These are phyloP conservation scores for Xeromyces bisporus DNA, from an alignment of 495 filamentous ascomycete genomes.

Conservation along the genomic window DNA sequence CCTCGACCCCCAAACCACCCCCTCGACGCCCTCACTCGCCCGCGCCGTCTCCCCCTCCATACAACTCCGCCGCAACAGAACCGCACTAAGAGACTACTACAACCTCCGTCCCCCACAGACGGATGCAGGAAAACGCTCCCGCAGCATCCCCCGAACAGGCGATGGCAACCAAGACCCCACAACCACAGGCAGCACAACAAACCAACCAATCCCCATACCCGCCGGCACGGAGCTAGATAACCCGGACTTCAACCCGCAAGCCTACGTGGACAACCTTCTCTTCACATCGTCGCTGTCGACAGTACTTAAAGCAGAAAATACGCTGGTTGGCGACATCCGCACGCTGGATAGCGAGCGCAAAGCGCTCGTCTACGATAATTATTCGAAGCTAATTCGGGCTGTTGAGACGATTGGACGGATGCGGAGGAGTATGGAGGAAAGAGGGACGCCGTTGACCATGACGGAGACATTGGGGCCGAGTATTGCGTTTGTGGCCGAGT, in stretches of 20 bases:
- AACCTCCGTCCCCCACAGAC: constrained; percentile 48
- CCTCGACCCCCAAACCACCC: constrained; percentile 41
- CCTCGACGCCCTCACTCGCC: constrained; percentile 26
- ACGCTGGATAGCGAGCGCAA: constrained; percentile 90
- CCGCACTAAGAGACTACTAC: constrained; percentile 88
- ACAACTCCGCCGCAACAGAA: constrained; percentile 47
- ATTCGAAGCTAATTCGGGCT: constrained; percentile 83
- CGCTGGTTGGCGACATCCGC: constrained; percentile 51
- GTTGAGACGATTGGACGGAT: constrained; percentile 82
- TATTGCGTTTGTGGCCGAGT: constrained; percentile 66
- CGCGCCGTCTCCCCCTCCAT: constrained; percentile 31
- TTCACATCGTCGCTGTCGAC: constrained; percentile 41
- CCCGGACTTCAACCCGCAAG: constrained; percentile 28
- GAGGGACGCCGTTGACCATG: constrained; percentile 30
- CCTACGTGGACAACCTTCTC: constrained; percentile 28
- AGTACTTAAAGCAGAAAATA: constrained; percentile 44
- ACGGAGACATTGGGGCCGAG: constrained; percentile 53
- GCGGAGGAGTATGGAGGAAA: constrained; percentile 32
- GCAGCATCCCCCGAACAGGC: constrained; percentile 23
- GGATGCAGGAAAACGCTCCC: constrained; percentile 12
- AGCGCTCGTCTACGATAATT: constrained; percentile 95
- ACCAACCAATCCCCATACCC: no score
- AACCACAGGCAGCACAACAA: constrained; percentile 7
- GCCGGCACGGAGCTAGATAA: constrained; percentile 31
- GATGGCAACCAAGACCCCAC: constrained; percentile 18